Evolutionary conservation across 2,329 filamentous ascomycete genomes (phyloP).

Genomic region (Xylaria sp.): DNA sequence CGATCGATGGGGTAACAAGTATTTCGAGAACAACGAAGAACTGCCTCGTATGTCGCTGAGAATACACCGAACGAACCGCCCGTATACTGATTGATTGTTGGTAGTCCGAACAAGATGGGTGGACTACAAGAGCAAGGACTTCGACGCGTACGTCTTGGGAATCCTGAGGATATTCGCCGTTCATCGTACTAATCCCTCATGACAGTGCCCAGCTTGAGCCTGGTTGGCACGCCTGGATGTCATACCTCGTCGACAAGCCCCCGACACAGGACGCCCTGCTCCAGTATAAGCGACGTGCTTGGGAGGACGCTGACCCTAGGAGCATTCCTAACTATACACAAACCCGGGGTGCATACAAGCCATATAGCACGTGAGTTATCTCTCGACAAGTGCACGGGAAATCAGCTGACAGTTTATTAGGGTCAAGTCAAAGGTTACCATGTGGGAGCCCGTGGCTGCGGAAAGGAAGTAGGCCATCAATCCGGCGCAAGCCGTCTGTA

Average conservation of each 20-base stretch:
- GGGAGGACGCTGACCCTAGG: constrained; percentile 77
- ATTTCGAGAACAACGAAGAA: constrained; percentile 94
- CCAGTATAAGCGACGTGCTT: constrained; percentile 72
- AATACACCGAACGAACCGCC: too few species aligned
- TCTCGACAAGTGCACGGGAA: neutral
- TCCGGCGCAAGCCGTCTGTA: constrained; percentile 31
- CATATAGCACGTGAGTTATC: constrained; percentile 88
- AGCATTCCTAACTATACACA: constrained; percentile 79
- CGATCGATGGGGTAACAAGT: constrained; percentile 97
- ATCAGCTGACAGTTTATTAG: constrained; percentile 50
- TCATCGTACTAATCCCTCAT: constrained; percentile 31
- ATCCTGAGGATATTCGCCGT: neutral
- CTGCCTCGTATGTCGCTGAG: constrained; percentile 75
- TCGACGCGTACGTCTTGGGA: constrained; percentile 69
- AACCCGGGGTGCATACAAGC: constrained; percentile 83
- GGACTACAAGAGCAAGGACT: constrained; percentile 91
- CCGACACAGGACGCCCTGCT: constrained; percentile 80
- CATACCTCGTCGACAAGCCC: constrained; percentile 89
- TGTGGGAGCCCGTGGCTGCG: constrained; percentile 60
- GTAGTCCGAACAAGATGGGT: constrained; percentile 96
- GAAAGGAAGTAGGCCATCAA: constrained; percentile 44
- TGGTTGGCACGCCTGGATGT: constrained; percentile 98
- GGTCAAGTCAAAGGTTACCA: constrained; percentile 62
- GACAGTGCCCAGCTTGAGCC: constrained; percentile 84
- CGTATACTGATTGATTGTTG: constrained; percentile 37